Percentiles rank a stretch among this genome's conserved stretches.
Evolutionary conservation across 1,284 basidiomycete species (phyloP).

Genomic region (Apiotrichum sp.): DNA sequence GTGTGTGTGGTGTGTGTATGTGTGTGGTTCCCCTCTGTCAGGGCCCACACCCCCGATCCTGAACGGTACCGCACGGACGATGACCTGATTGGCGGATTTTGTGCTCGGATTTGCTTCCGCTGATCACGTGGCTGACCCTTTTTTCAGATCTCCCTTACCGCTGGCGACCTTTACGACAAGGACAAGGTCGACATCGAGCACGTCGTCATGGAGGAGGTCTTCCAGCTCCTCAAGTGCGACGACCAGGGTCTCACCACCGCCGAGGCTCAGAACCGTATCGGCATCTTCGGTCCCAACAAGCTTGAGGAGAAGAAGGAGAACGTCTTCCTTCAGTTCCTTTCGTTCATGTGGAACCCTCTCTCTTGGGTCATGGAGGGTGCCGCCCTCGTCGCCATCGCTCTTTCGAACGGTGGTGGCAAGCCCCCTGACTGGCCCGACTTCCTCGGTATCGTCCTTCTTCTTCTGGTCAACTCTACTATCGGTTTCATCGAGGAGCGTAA

Average conservation of each 20-base stretch:
- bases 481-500: conserved; percentile 98
- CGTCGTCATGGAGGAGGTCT: conserved; percentile 92
- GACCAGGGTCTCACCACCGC: conserved; percentile 69
- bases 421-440: conserved; percentile 97
- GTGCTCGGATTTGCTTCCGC: not conserved
- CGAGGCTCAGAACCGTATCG: conserved; percentile 79
- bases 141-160: conserved; percentile 41
- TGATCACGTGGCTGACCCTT: conserved; percentile 1
- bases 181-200: conserved; percentile 99
- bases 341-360: conserved; percentile 98
- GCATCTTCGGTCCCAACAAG: conserved; percentile 93
- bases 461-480: conserved; percentile 92
- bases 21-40: too few species aligned
- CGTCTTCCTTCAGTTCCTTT: conserved; percentile 64
- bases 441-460: conserved; percentile 85
- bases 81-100: not conserved
- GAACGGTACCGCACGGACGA: too few species aligned
- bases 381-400: conserved; percentile 88
- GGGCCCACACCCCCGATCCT: too few species aligned
- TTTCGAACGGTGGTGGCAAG: conserved; percentile 79
- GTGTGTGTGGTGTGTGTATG: too few species aligned
- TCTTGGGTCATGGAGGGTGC: conserved; percentile 99
- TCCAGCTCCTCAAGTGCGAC: conserved; percentile 81
- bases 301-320: conserved; percentile 87
- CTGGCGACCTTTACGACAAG: conserved; percentile 79